Evolutionary conservation across 2,329 filamentous ascomycete genomes (phyloP), one percentile per base, ranked within the genome.

Genomic region (Calonectria henricotiae): DNA sequence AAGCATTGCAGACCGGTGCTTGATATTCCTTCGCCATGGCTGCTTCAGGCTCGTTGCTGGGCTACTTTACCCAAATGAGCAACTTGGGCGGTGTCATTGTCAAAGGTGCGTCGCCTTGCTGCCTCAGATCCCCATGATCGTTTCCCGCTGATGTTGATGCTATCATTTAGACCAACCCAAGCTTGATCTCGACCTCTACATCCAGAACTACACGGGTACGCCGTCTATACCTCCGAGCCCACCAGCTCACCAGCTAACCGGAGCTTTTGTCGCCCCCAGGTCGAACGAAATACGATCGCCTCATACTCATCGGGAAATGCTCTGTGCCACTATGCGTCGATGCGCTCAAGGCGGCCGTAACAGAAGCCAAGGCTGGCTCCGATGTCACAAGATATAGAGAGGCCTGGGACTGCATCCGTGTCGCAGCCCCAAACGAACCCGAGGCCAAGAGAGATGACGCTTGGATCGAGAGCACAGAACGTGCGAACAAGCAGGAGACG

Each of bases 101-200:
- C 51, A 82, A 80, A 81, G 87, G 87, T 88, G 72, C 49, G 78
- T 70, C 8, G 20, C 46, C 32, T 32, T 32, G 15, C 49, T 65
- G 55, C 44, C 15, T 41, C 27, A 39, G 5, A n/a, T n/a, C 25
- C 35, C 17, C 41, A 41, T 17, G 54, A 54, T 49, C 27, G 37
- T n/a, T 8, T n/a, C 23, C 20, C 71, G 37, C 71, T 78, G 58
- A 78, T 49, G 15, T 17, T 41, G 30, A 20, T 51, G 12, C 30
- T 17, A 41, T 41, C 46, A 47, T 69, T 17, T 63, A 96, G 94
- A 94, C 58, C 83, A 89, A 7, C 95, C 96, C 11, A 98, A 96
- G 80, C 92, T 98, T 76, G 96, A 98, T 78, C 89, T 99, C 47
- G 94, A 98, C 71, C 90, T 93, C 43, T 98, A 98, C 82, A 93